Evolutionary conservation across 2,329 filamentous ascomycete genomes (phyloP), one percentile per base, ranked within the genome.

Genomic region (Rugonectria rugulosa): DNA sequence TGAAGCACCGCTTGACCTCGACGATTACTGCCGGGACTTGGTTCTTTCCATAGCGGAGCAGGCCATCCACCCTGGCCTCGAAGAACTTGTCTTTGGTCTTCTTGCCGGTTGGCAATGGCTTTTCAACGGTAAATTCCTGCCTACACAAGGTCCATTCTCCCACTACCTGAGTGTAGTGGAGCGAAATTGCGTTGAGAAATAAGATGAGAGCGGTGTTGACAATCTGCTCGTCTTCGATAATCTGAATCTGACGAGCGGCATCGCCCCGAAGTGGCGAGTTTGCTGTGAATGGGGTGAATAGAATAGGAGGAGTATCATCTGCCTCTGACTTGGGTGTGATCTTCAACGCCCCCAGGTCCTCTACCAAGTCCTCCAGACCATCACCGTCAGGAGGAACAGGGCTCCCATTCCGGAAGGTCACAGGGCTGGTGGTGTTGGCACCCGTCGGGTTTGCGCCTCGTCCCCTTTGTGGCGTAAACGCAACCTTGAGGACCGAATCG

Each of bases 151-250:
- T 27, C 45, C 45, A 48, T 12, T 40, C 45, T 11, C 45, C 45
- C 21, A 6, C 10, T 2, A 12, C 32, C 19, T 3, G 2, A 2
- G 24, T 17, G 4, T n/a, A 12, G 4, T 38, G 45, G 4, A 48
- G 15, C 2, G 45, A 38, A 4, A 48, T 6, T 20, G 45, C 45
- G 15, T 48, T 48, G 2, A 48, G 31, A n/a, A 48, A 38, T 12
- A 40, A 8, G n/a, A 48, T 48, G 14, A 48, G n/a, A n/a, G 34
- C 45, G 12, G 34, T 48, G 21, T 48, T 48, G 31, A 48, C 45
- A 26, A 42, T 32, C 21, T 50, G 36, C 23, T 50, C 47, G 15
- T 42, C 47, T 21, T 42, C 19, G 2, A 48, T 14, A 17, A 3
- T 15, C 11, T 48, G 26, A 2, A 42, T 19, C 14, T 27, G 12